Percentiles rank a stretch among this genome's conserved stretches.
These are phyloP conservation scores for Auricularia sp. DNA, from an alignment of 768 basidiomycete species.

Conservation along the genomic window DNA sequence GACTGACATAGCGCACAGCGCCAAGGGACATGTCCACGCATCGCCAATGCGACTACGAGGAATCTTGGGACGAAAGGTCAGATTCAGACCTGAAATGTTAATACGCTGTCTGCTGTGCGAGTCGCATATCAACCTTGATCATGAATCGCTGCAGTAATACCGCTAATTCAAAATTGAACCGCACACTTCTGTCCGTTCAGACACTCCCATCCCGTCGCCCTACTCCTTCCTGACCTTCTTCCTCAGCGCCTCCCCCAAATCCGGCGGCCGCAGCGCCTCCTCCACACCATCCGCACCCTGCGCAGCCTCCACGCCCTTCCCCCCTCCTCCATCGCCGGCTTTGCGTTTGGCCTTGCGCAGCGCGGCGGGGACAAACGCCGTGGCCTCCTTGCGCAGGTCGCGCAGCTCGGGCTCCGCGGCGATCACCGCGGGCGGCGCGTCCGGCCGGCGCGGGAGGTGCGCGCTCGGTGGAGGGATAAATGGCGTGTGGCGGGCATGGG, in stretches of 20 bases:
- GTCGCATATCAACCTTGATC: too few relatives aligned
- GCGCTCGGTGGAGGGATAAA: not conserved
- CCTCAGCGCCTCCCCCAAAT: conserved; percentile 7
- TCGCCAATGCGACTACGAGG: too few relatives aligned
- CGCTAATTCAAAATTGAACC: too few relatives aligned
- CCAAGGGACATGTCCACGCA: too few relatives aligned
- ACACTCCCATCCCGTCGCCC: too few relatives aligned
- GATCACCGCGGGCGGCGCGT: conserved; percentile 43
- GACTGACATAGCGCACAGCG: too few relatives aligned
- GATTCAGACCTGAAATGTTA: too few relatives aligned
- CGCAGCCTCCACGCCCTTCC: not conserved
- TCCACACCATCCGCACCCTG: not conserved
- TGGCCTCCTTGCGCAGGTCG: conserved; percentile 91
- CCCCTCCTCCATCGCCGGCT: conserved; percentile 6
- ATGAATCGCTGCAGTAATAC: too few relatives aligned
- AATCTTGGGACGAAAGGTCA: too few relatives aligned
- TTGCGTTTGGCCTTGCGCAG: conserved; percentile 53
- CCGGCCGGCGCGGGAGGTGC: not conserved
- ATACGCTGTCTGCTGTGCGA: too few relatives aligned
- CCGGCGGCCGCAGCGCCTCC: conserved; percentile 1
- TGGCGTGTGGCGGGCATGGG: conserved; percentile 19
- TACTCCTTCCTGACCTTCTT: conserved; percentile 2
- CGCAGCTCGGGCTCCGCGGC: conserved; percentile 80
- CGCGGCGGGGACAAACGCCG: conserved; percentile 77
- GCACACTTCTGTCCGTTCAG: too few relatives aligned